A percentile compares a stretch with the other conserved stretches of the same genome.
phyloP scores from a whole-genome alignment of 371 early-diverging fungal genomes.

The Smittium mucronatum region DNA sequence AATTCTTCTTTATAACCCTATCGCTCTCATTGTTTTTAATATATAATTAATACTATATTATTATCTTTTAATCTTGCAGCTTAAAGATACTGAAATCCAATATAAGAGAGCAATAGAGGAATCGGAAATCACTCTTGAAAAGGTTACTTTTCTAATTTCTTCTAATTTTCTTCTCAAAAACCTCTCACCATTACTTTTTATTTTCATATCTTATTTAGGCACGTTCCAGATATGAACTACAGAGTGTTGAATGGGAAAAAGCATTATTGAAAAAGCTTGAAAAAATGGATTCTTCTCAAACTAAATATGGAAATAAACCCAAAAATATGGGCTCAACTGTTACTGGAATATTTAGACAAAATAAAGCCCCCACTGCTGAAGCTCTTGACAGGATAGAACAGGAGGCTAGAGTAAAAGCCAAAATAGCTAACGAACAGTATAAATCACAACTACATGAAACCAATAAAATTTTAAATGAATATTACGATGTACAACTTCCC shows the following conservation, averaged over 20 bases:
- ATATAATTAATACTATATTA: not conserved
- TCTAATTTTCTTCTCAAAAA: not conserved
- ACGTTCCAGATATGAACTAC: constrained; percentile 24
- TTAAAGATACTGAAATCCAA: constrained; percentile 19
- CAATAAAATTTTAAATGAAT: constrained; percentile 37
- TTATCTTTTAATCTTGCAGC: constrained; percentile 1
- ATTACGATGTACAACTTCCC: constrained; percentile 41
- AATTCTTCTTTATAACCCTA: not conserved
- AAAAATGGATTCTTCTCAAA: constrained; percentile 2
- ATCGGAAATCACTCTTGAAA: constrained; percentile 23
- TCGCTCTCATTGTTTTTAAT: not conserved
- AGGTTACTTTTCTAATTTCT: constrained; percentile 11
- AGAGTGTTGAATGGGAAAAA: constrained; percentile 30
- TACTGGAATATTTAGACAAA: constrained; percentile 30
- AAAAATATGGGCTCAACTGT: constrained; percentile 25
- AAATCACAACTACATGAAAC: constrained; percentile 40
- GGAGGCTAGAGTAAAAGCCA: constrained; percentile 41
- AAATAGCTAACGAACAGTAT: constrained; percentile 41
- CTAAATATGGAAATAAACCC: constrained; percentile 13
- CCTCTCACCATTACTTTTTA: not conserved
- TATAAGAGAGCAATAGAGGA: constrained; percentile 29
- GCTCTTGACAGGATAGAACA: constrained; percentile 34
- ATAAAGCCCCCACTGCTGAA: constrained; percentile 27
- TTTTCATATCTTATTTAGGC: not conserved
- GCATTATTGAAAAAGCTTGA: constrained; percentile 23